Percentiles rank a stretch among this genome's conserved stretches.
phyloP scores from a whole-genome alignment of 352 stramenopile species.

The Globisporangium radiosum region DNA sequence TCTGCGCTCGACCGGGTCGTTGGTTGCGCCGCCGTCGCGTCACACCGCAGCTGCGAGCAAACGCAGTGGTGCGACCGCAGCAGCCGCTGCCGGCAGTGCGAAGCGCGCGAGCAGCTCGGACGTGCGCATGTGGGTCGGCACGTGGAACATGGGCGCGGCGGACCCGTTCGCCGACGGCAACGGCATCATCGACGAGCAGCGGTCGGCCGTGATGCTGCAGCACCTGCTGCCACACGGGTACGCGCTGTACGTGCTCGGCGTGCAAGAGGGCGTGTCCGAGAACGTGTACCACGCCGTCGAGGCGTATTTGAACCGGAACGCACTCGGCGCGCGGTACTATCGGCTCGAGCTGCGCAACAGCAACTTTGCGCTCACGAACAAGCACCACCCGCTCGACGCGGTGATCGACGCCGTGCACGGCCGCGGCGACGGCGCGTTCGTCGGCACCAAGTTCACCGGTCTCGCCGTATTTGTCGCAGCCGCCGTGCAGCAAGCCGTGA shows the following conservation, averaged over 20 bases:
- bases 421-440: slow-evolving; percentile 72
- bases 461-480: slow-evolving; percentile 72
- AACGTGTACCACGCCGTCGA: slow-evolving; percentile 78
- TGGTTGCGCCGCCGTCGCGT: slow-evolving; percentile 16
- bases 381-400: slow-evolving; percentile 54
- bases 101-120: slow-evolving; percentile 40
- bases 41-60: slow-evolving; percentile 3
- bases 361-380: slow-evolving; percentile 59
- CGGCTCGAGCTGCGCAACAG: slow-evolving; percentile 74
- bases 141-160: slow-evolving; percentile 83
- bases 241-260: slow-evolving; percentile 79
- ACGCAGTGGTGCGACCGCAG: background rate
- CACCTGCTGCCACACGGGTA: slow-evolving; percentile 76
- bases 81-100: background rate
- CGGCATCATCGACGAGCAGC: slow-evolving; percentile 72
- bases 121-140: slow-evolving; percentile 76
- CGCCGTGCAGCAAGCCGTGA: slow-evolving; percentile 48
- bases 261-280: slow-evolving; percentile 84
- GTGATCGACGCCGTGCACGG: slow-evolving; percentile 77
- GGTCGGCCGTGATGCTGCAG: slow-evolving; percentile 60
- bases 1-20: slow-evolving; percentile 35
- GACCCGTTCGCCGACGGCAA: slow-evolving; percentile 71
- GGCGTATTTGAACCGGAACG: slow-evolving; percentile 73
- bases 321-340: slow-evolving; percentile 46
- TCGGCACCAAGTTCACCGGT: slow-evolving; percentile 82